Conservation (phyloP, 495 filamentous ascomycete genomes). For the Penicillium taxi region DNA sequence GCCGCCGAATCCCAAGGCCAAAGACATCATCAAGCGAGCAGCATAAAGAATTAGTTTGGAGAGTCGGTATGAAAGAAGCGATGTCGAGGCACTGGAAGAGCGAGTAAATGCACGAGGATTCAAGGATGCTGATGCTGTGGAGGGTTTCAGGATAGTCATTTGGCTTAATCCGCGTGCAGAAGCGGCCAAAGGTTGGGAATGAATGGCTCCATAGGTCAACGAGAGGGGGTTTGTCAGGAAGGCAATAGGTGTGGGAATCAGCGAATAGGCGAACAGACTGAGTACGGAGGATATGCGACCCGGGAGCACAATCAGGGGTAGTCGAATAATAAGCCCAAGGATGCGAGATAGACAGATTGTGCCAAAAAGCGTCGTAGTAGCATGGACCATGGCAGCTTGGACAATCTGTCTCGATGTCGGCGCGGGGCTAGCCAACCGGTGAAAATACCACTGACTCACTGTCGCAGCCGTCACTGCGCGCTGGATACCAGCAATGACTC, state of each 20-base stretch:
- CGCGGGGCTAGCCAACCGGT: slow-evolving; percentile 72
- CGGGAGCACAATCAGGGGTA: slow-evolving; percentile 80
- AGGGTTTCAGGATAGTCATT: slow-evolving; percentile 63
- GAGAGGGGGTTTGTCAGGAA: slow-evolving; percentile 83
- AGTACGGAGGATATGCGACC: slow-evolving; percentile 57
- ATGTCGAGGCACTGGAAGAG: slow-evolving; percentile 27
- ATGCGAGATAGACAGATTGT: slow-evolving; percentile 83
- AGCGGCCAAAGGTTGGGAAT: slow-evolving; percentile 68
- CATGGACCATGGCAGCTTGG: slow-evolving; percentile 70
- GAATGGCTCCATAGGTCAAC: slow-evolving; percentile 88
- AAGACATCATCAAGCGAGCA: slow-evolving; percentile 79
- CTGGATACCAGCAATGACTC: slow-evolving; percentile 76
- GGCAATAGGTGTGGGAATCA: slow-evolving; percentile 75
- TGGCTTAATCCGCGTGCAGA: slow-evolving; percentile 70
- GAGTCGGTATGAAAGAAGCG: slow-evolving; percentile 68
- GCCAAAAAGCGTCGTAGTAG: slow-evolving; percentile 79
- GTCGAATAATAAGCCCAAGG: slow-evolving; percentile 67
- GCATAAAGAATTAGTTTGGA: slow-evolving; percentile 89
- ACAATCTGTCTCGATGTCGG: slow-evolving; percentile 71
- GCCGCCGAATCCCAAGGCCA: slow-evolving; percentile 85
- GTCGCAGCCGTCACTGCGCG: slow-evolving; percentile 88
- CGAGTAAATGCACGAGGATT: slow-evolving; percentile 35
- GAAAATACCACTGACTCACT: slow-evolving; percentile 98
- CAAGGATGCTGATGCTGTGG: slow-evolving; percentile 50
- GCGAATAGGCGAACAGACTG: slow-evolving; percentile 57